Evolutionary conservation across 345 rosid species (phyloP), one percentile per base, ranked within the genome.

Genomic region (Luvunga scandens): DNA sequence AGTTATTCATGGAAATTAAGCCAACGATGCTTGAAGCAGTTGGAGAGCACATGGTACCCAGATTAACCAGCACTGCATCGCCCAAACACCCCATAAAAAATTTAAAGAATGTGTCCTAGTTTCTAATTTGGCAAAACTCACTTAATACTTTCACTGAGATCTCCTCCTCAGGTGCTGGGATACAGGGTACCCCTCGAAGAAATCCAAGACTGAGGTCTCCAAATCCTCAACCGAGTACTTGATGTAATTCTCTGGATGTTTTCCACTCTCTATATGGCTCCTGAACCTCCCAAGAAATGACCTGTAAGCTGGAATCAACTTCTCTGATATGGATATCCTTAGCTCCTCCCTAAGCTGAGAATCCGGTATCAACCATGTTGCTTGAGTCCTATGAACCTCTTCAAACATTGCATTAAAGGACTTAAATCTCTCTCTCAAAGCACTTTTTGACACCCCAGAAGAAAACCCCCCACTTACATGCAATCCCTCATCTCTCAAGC

Each of bases 241-340:
- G 78, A 95, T 85, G 85, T 92, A 95, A 81, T 92, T 92, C 87
- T 95, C 99, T 0, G 99, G 98, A 82, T 95, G 99, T 86, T 70
- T 95, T 75, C 94, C 97, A 73, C 93, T 92, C 87, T 95, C 99
- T 76, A 95, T 92, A 77, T 92, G 93, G 80, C 91, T 87, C 85
- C 97, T 92, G 83, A 92, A 95, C 76, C 99, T 85, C 82, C 97
- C 99, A 71, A 92, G 87, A 83, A 95, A 95, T 4, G 99, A 95
- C 69, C 99, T 85, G 72, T 95, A 95, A 78, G 98, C 99, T 1
- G 99, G 99, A 65, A 95, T 86, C 84, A 93, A 72, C 87, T 85
- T 90, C 87, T 92, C 98, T 0, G 94, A 90, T 71, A 95, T 81
- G 0, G 99, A 92, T 73, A 95, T 93, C 76, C 99, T 80, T 55